Percentiles rank a stretch among this genome's conserved stretches.
These are phyloP conservation scores for Ceratobasidium sp. DNA, from an alignment of 1,284 basidiomycete genomes.

Conservation along the genomic window DNA sequence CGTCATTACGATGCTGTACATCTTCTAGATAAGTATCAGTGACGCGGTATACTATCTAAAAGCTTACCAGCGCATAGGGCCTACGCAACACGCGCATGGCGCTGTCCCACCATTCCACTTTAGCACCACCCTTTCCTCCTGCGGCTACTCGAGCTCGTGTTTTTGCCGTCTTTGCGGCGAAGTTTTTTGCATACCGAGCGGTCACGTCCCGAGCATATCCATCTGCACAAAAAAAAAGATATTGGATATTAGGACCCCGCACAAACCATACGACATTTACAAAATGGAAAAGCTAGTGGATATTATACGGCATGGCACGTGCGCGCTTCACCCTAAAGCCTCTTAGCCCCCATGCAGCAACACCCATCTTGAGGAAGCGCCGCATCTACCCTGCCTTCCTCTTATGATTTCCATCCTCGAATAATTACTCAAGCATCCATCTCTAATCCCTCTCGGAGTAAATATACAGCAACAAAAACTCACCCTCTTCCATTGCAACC, in stretches of 20 bases:
- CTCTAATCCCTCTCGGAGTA: slow-evolving; percentile 7
- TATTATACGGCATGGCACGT: neutral
- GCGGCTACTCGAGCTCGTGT: slow-evolving; percentile 72
- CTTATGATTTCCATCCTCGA: slow-evolving; percentile 62
- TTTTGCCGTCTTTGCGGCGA: slow-evolving; percentile 85
- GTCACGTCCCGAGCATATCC: slow-evolving; percentile 68
- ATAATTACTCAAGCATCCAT: slow-evolving; percentile 11
- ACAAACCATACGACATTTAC: neutral
- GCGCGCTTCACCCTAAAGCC: neutral
- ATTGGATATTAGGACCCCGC: neutral
- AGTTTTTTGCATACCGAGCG: slow-evolving; percentile 77
- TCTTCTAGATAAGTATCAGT: slow-evolving; percentile 48
- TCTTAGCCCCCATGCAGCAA: neutral
- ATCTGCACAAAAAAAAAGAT: slow-evolving; percentile 59
- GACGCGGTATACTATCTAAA: neutral
- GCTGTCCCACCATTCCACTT: slow-evolving; percentile 87
- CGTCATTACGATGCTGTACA: slow-evolving; percentile 85
- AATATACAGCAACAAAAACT: slow-evolving; percentile 57
- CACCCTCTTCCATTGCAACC: slow-evolving; percentile 93
- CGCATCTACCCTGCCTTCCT: slow-evolving; percentile 8
- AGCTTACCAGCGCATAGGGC: slow-evolving; percentile 82
- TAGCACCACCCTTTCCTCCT: slow-evolving; percentile 64
- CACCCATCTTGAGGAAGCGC: neutral
- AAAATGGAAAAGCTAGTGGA: neutral
- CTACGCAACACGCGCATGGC: slow-evolving; percentile 74